These are phyloP conservation scores for Euphorbia celastroides DNA, from an alignment of 441 rosid genomes.

Conservation along the genomic window DNA sequence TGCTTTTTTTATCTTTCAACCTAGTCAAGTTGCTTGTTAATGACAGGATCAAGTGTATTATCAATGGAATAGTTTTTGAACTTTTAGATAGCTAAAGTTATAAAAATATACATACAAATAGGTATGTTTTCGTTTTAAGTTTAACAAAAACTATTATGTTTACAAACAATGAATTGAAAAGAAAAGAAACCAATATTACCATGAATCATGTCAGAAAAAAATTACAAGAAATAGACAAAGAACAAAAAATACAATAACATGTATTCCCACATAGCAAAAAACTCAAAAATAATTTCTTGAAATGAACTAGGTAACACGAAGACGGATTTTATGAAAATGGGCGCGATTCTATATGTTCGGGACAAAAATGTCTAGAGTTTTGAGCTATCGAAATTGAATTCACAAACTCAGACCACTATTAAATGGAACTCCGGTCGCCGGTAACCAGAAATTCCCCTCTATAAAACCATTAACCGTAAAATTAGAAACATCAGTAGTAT, in stretches of 20 bases:
- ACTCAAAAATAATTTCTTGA: too few species aligned
- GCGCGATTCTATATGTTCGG: too few species aligned
- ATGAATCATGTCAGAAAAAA: not conserved
- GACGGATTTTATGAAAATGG: too few species aligned
- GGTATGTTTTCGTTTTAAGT: not conserved
- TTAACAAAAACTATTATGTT: not conserved
- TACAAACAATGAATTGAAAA: not conserved
- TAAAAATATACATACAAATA: too few species aligned
- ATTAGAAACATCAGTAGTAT: slow-evolving; percentile 41
- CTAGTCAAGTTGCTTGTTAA: too few species aligned
- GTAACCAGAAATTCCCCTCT: slow-evolving; percentile 57
- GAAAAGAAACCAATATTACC: not conserved
- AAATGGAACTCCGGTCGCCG: slow-evolving; percentile 61
- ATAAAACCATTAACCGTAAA: slow-evolving; percentile 51
- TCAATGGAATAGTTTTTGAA: too few species aligned
- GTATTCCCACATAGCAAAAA: not conserved
- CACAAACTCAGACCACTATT: slow-evolving; percentile 22
- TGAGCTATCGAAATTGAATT: not conserved
- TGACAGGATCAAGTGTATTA: too few species aligned
- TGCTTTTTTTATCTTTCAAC: too few species aligned
- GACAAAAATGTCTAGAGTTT: not conserved
- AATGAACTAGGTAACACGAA: too few species aligned
- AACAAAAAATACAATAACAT: not conserved
- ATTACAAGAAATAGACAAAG: not conserved
- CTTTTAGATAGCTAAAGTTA: too few species aligned